Conservation (phyloP, 345 rosid species). For the Psidium guajava region DNA sequence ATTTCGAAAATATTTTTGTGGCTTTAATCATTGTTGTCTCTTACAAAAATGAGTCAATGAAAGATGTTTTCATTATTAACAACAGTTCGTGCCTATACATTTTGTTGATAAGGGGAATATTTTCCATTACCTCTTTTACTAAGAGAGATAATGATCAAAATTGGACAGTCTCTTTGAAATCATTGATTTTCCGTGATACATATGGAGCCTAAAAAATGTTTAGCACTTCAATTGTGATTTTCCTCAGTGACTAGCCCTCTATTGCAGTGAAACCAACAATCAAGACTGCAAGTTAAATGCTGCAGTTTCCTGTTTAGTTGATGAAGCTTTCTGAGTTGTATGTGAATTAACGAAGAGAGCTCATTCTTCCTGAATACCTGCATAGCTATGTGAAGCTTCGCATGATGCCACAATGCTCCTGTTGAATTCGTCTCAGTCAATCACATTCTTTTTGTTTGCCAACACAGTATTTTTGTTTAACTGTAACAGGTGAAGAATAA, state of each 20-base stretch:
- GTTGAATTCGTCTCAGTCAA: neutral
- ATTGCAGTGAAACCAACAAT: neutral
- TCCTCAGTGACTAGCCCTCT: neutral
- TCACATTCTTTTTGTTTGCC: neutral
- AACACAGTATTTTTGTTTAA: neutral
- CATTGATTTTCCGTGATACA: neutral
- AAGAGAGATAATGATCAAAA: neutral
- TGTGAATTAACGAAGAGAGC: neutral
- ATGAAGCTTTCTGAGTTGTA: neutral
- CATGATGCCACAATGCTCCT: neutral
- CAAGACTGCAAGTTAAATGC: neutral
- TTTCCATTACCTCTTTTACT: neutral
- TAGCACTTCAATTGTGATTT: neutral
- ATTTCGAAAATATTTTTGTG: neutral
- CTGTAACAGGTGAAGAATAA: constrained; percentile 71
- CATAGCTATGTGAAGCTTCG: neutral
- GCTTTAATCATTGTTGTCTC: neutral
- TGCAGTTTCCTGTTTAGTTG: neutral
- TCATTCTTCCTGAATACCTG: neutral
- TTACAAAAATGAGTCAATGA: neutral
- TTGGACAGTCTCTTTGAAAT: neutral
- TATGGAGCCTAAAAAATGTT: neutral
- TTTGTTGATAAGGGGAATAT: neutral
- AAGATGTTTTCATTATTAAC: neutral
- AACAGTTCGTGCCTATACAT: neutral